These are phyloP conservation scores for Acanthamoeba sp. DNA, from an alignment of 208 protist genomes.

Conservation along the genomic window DNA sequence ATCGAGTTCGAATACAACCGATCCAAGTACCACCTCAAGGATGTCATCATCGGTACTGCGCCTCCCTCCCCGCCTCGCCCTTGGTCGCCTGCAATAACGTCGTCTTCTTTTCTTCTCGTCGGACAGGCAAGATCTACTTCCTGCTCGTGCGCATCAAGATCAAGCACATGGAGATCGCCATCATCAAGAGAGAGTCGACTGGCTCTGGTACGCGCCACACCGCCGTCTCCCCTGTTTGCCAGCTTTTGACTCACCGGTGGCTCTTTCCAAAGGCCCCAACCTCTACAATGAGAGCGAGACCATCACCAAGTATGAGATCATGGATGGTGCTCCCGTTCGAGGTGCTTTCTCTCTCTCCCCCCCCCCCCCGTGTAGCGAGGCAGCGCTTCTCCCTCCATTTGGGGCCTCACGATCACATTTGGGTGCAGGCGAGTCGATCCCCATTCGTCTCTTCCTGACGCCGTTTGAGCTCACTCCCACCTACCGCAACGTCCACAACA, in stretches of 20 bases:
- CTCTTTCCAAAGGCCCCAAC: constrained; percentile 80
- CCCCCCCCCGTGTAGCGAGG: background rate
- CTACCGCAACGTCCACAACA: constrained; percentile 93
- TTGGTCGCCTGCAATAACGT: background rate
- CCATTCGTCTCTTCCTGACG: constrained; percentile 93
- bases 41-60: constrained; percentile 85
- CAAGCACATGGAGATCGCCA: constrained; percentile 93
- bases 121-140: constrained; percentile 93
- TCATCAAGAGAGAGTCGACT: constrained; percentile 91
- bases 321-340: constrained; percentile 94
- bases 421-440: constrained; percentile 91
- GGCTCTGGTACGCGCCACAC: constrained; percentile 79
- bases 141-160: constrained; percentile 92
- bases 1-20: constrained; percentile 95
- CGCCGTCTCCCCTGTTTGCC: background rate
- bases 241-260: background rate
- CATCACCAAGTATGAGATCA: constrained; percentile 95
- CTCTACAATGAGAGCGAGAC: constrained; percentile 93
- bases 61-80: background rate
- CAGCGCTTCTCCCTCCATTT: background rate
- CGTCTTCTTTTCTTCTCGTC: background rate
- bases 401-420: background rate
- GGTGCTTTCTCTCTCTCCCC: constrained; percentile 77
- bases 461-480: constrained; percentile 93
- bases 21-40: constrained; percentile 92